Evolutionary conservation across 345 rosid species (phyloP), one percentile per base, ranked within the genome.

Genomic region (Hirschfeldia incana): DNA sequence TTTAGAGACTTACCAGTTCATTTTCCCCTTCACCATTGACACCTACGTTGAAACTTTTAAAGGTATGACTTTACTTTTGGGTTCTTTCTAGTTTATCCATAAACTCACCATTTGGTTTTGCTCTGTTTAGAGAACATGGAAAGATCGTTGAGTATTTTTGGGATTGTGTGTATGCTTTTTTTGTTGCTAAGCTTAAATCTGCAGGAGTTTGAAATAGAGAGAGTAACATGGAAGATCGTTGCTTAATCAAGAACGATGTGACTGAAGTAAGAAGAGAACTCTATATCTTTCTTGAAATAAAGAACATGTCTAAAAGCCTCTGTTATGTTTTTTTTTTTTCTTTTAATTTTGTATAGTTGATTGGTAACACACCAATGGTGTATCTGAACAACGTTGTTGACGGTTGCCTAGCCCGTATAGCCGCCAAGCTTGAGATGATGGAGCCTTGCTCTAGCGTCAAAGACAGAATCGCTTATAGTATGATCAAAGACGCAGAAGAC

Each of bases 401-500:
- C 17, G 90, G 90, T 30, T 89, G 91, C 5, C 87, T 84, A 2
- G 91, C 90, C 0, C 85, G 78, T 1, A 83, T 91, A 21, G 95
- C 91, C 8, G 93, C 91, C 9, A 91, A 91, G 86, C 89, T 89
- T 16, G 93, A 89, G 80, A 74, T 73, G 67, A 79, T 91, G 89
- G 82, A 85, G 69, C 91, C 91, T 4, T 76, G 74, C 36, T 81
- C 80, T 65, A 81, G 85, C 77, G 83, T 89, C 57, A 91, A 89
- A 85, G 93, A 89, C 62, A 84, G 93, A 75, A 85, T 85, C 32
- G 93, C 85, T 0, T 78, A 85, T 33, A 82, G 87, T 62, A 91
- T 89, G 93, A 88, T 91, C 76, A 85, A 81, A 77, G 93, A 88
- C 80, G 96, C 93, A 12, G 95, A 91, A 81, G 93, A 87, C 0